Percentiles rank a stretch among this genome's conserved stretches.
Evolutionary conservation across 257 asterid genomes (phyloP).

Genomic region (Penstemon eatonii): DNA sequence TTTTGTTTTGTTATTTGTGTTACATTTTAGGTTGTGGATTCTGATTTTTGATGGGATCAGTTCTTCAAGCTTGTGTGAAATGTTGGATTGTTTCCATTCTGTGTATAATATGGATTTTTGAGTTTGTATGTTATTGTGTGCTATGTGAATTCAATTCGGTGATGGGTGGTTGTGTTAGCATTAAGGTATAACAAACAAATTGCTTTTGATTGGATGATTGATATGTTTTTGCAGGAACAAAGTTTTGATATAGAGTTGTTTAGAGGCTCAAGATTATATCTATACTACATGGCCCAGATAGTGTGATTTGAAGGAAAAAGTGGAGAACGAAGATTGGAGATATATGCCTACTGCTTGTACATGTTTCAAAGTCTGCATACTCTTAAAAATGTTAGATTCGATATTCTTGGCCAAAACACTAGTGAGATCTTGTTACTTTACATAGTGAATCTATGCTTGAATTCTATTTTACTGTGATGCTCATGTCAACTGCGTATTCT

Average conservation of each 20-base stretch:
- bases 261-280: slow-evolving; percentile 21
- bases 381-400: no score
- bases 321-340: neutral
- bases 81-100: neutral
- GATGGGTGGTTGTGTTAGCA: slow-evolving; percentile 16
- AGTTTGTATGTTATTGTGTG: slow-evolving; percentile 13
- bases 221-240: slow-evolving; percentile 62
- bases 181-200: slow-evolving; percentile 6
- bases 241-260: slow-evolving; percentile 65
- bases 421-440: no score
- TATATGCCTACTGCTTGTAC: no score
- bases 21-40: no score
- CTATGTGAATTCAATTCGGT: neutral
- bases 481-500: slow-evolving; percentile 16
- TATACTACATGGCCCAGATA: slow-evolving; percentile 27
- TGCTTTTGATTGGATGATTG: slow-evolving; percentile 23
- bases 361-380: no score
- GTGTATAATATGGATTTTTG: neutral
- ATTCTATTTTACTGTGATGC: slow-evolving; percentile 4
- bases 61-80: no score
- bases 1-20: no score
- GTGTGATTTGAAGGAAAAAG: slow-evolving; percentile 25
- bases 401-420: no score
- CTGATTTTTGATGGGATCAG: no score
- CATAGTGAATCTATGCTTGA: slow-evolving; percentile 6